Evolutionary conservation across 768 basidiomycete genomes (phyloP).

Genomic region (Pisolithus marmoratus): DNA sequence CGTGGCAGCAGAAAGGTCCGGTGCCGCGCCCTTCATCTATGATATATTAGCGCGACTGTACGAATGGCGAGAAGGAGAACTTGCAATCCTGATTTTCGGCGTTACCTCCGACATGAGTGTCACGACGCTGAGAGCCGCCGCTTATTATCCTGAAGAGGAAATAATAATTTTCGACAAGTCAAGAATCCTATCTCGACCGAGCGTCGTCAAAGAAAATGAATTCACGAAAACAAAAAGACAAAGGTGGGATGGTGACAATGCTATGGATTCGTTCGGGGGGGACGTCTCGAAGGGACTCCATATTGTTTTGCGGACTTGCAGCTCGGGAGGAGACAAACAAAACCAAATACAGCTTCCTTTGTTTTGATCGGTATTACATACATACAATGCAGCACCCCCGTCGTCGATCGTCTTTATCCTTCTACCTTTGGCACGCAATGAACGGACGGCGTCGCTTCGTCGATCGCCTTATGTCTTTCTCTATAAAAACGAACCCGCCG

Average conservation of each 20-base stretch:
- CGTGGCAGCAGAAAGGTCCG: conserved; percentile 83
- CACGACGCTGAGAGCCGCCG: background rate
- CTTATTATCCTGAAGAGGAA: conserved; percentile 6
- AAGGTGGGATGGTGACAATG: background rate
- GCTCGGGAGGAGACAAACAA: conserved; percentile 6
- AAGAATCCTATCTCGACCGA: too few relatives aligned
- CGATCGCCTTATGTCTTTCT: conserved; percentile 1
- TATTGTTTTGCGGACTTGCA: conserved; percentile 2
- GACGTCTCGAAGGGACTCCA: background rate
- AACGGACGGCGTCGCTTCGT: conserved; percentile 4
- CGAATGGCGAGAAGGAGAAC: background rate
- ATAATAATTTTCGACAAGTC: background rate
- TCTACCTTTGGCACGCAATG: conserved; percentile 1
- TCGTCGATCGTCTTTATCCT: conserved; percentile 2
- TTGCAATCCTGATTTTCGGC: conserved; percentile 31
- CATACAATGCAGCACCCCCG: conserved; percentile 9
- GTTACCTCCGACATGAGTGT: conserved; percentile 21
- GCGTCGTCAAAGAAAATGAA: background rate
- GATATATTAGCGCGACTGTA: conserved; percentile 8
- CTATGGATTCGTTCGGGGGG: background rate
- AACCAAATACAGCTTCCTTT: conserved; percentile 3
- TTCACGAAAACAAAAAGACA: conserved; percentile 5
- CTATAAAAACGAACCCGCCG: conserved; percentile 11
- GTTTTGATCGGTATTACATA: conserved; percentile 3
- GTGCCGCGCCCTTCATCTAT: conserved; percentile 78